Base-by-base conservation (phyloP, 176 grass and related monocot genomes). In the Cocos nucifera region DNA sequence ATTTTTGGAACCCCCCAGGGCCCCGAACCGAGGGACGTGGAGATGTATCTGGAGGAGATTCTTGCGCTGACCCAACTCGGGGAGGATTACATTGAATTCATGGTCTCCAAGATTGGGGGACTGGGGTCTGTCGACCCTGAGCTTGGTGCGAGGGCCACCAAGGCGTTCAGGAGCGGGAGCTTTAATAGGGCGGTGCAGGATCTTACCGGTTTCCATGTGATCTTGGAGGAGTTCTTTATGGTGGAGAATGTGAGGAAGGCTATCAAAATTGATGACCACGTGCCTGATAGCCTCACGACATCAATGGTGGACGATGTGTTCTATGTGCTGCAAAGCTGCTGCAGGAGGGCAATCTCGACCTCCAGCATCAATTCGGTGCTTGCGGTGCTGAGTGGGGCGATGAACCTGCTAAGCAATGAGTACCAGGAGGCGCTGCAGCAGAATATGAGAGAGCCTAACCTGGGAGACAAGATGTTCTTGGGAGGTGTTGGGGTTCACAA, bases 141-240 rank as follows among this genome's bases (percentile, higher is more conserved):
- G 51, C 70, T 82, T 9, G 87, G 81, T 0, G 79, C 92, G 0
- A 85, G 76, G 29, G 78, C 83, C 3, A 91, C 83, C 22, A 97
- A 88, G 49, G 78, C 87, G 5, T 81, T 91, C 65, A 82, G 77
- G 44, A 90, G 78, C 57, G 84, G 92, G 49, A 97, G 73, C 65
- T 91, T 97, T 17, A 83, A 65, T 49, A 91, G 81, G 69, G 78
- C 75, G 73, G 84, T 80, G 57, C 81, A 88, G 55, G 87, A 91
- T 72, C 66, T 91, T 27, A 91, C 84, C 50, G 87, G 87, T n/a
- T 97, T 85, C 62, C 91, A 91, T 54, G 70, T 97, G 49, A 91
- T 97, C 51, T 78, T 91, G 58, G 92, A 97, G 70, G 92, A 97
- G 70, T 97, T 97, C 73, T 91, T 91, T 73, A 97, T 97, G 92